phyloP scores from a whole-genome alignment of 2,329 filamentous ascomycete genomes.

The Dactylonectria macrodidyma region DNA sequence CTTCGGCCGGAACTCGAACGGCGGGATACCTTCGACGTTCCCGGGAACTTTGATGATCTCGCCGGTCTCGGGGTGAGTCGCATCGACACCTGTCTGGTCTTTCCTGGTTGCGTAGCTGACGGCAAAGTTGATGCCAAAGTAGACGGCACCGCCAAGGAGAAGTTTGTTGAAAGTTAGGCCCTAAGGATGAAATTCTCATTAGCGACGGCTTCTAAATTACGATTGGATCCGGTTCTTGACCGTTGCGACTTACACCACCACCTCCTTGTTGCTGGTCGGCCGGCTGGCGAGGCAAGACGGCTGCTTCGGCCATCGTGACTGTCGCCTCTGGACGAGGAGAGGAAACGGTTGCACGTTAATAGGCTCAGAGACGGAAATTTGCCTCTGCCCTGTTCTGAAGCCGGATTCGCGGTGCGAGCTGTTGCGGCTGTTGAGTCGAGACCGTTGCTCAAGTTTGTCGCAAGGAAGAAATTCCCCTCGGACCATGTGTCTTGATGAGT shows the following conservation, averaged over 20 bases:
- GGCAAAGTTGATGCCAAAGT: constrained; percentile 71
- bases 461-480: constrained; percentile 21
- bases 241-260: constrained; percentile 47
- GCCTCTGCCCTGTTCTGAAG: constrained; percentile 4
- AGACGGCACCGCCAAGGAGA: constrained; percentile 68
- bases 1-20: constrained; percentile 76
- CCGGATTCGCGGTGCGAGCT: constrained; percentile 4
- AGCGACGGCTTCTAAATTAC: constrained; percentile 20
- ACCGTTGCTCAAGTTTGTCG: constrained; percentile 16
- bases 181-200: constrained; percentile 38
- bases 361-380: constrained; percentile 1
- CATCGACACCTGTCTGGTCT: constrained; percentile 62
- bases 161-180: constrained; percentile 62
- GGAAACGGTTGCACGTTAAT: constrained; percentile 2
- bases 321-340: constrained; percentile 23
- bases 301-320: constrained; percentile 47
- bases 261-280: constrained; percentile 42
- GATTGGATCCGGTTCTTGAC: not conserved
- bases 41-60: constrained; percentile 67
- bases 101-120: constrained; percentile 68
- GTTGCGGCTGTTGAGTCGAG: constrained; percentile 13
- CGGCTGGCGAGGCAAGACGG: constrained; percentile 43
- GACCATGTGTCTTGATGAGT: constrained; percentile 20
- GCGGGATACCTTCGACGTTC: constrained; percentile 71
- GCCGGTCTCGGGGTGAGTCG: constrained; percentile 65